Base-by-base conservation (phyloP, 2,329 filamentous ascomycete species). In the Penicillium sp. region DNA sequence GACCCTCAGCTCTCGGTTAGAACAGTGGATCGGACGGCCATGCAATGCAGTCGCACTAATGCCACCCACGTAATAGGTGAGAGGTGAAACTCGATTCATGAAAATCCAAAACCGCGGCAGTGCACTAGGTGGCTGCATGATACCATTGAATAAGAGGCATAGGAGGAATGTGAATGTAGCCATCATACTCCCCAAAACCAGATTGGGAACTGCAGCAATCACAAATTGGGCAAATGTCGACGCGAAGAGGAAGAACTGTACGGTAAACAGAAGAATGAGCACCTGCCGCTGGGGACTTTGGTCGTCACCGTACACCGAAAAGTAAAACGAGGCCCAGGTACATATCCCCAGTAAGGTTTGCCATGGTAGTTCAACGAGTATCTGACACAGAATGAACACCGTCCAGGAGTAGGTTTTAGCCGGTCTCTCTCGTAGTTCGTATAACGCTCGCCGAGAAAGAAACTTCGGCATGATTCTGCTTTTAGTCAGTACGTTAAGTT, bases 111-210 rank as follows among this genome's bases (percentile, higher is more conserved):
- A 51, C 2, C 26, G 31, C 3, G 49, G 49, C 5, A 51, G 32
- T 13, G 38, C 44, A 4, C 41, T 32, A 4, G 40, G 41, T 7
- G 51, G 49, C 19, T 50, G 49, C 49, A 56, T 52, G 15, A 47
- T 31, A 1, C 45, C 45, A 24, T 83, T 87, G 76, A 90, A 91
- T 60, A 88, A 79, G 45, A 90, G 74, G 53, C 77, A 82, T 48
- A 91, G 74, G 31, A 78, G 81, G 72, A 91, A 90, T 59, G 85
- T 71, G 52, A 91, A 66, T 55, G 88, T 87, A 60, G 85, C 85
- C 53, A 93, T 74, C 68, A 88, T 88, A 47, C 82, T 85, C 49
- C 82, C 87, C 0, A 79, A 83, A 68, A 90, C 86, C 17, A 87
- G 85, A 26, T 80, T 80, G 48, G 32, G 53, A n/a, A 50, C 52